Evolutionary conservation across 768 basidiomycete genomes (phyloP).

Genomic region (Russula abietina): DNA sequence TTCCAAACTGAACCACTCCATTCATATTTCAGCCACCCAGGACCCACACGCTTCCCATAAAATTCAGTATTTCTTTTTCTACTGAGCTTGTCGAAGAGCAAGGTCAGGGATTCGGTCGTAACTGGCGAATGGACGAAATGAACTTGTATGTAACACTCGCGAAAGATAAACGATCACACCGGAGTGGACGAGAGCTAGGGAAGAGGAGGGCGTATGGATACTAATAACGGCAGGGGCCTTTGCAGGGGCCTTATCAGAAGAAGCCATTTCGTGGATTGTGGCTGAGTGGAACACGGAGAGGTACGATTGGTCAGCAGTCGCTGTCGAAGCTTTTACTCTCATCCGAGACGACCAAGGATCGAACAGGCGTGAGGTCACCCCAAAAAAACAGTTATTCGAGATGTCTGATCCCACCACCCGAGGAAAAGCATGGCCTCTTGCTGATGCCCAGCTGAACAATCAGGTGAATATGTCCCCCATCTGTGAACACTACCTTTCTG

Average conservation of each 20-base stretch:
- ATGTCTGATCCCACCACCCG: constrained; percentile 55
- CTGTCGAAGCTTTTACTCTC: too few species aligned
- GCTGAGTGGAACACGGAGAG: neutral
- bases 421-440: constrained; percentile 85
- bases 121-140: constrained; percentile 39
- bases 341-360: constrained; percentile 80
- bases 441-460: constrained; percentile 84
- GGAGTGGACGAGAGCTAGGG: constrained; percentile 71
- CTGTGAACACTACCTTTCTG: neutral
- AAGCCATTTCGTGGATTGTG: constrained; percentile 29
- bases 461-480: constrained; percentile 43
- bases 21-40: constrained; percentile 85
- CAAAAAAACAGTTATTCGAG: constrained; percentile 27
- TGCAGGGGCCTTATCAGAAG: constrained; percentile 34
- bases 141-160: neutral
- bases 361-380: constrained; percentile 68
- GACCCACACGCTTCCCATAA: constrained; percentile 54
- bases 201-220: constrained; percentile 70
- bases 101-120: constrained; percentile 56
- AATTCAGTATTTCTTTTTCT: constrained; percentile 57
- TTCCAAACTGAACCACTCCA: constrained; percentile 77
- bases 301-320: neutral
- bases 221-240: constrained; percentile 60
- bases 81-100: constrained; percentile 65
- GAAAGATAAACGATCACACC: constrained; percentile 39